phyloP scores from a whole-genome alignment of 768 basidiomycete genomes.

The Cystofilobasidium bisporidii region DNA sequence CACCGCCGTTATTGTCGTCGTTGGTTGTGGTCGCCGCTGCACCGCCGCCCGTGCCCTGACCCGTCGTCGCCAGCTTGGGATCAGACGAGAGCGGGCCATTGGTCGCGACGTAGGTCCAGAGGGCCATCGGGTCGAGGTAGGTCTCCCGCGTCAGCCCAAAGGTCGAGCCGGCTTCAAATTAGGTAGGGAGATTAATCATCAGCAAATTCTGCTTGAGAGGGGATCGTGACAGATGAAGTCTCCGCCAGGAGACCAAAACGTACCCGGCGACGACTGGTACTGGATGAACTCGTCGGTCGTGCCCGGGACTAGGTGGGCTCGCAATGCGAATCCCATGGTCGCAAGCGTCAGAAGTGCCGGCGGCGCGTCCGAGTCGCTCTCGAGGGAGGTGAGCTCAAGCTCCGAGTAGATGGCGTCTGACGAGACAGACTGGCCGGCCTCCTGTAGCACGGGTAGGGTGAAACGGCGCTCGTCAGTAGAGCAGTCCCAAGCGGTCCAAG shows the following conservation, averaged over 20 bases:
- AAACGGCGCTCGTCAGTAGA: background rate
- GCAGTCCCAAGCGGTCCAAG: background rate
- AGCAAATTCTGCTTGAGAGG: background rate
- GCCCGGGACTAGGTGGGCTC: constrained; percentile 5
- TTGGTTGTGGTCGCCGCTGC: background rate
- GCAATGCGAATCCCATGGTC: background rate
- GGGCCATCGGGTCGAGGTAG: background rate
- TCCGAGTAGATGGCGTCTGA: constrained; percentile 1
- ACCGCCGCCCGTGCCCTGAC: background rate
- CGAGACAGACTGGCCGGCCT: constrained; percentile 4
- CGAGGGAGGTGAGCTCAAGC: background rate
- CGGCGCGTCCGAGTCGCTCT: constrained; percentile 4
- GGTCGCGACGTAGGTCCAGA: background rate
- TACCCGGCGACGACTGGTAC: background rate
- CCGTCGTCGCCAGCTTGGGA: background rate
- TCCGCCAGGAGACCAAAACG: background rate
- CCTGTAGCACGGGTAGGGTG: background rate
- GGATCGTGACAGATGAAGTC: too few species aligned
- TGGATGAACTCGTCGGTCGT: constrained; percentile 9
- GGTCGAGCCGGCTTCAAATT: background rate
- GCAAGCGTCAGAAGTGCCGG: background rate
- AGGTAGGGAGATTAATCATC: background rate
- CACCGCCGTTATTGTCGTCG: background rate
- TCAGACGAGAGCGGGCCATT: background rate
- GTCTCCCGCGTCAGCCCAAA: background rate